Evolutionary conservation across 2,329 filamentous ascomycete species (phyloP).

Genomic region (Botryotinia narcissicola): DNA sequence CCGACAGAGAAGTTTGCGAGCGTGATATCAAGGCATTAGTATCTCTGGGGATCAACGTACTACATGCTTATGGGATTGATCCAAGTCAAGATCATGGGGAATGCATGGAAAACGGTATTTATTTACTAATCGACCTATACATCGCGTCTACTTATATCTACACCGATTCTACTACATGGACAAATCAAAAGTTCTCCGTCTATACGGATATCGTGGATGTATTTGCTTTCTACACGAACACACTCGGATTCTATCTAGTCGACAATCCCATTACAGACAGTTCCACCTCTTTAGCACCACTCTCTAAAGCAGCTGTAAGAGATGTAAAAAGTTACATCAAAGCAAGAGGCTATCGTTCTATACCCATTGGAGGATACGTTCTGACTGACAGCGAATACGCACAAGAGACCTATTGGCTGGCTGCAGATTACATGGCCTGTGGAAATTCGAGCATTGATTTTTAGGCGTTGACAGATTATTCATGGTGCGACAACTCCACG

Average conservation of each 20-base stretch:
- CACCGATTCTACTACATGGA: background rate
- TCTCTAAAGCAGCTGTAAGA: background rate
- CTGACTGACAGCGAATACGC: background rate
- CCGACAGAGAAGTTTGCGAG: background rate
- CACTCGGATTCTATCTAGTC: background rate
- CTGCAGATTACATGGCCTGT: background rate
- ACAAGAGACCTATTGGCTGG: background rate
- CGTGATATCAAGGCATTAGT: background rate
- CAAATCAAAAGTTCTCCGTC: background rate
- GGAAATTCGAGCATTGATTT: background rate
- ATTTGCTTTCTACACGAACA: background rate
- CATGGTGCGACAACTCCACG: background rate
- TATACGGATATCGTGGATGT: background rate
- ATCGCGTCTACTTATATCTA: background rate
- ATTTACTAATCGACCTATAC: background rate
- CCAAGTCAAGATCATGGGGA: background rate
- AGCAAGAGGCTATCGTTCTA: background rate
- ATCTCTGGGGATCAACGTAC: background rate
- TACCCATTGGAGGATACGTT: background rate
- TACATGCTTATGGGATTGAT: background rate
- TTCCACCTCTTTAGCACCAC: background rate
- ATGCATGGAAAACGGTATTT: background rate
- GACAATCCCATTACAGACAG: background rate
- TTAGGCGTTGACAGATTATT: background rate
- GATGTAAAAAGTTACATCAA: background rate